Base-by-base conservation (phyloP, 106 monocot genomes). In the Dioscorea dumetorum region DNA sequence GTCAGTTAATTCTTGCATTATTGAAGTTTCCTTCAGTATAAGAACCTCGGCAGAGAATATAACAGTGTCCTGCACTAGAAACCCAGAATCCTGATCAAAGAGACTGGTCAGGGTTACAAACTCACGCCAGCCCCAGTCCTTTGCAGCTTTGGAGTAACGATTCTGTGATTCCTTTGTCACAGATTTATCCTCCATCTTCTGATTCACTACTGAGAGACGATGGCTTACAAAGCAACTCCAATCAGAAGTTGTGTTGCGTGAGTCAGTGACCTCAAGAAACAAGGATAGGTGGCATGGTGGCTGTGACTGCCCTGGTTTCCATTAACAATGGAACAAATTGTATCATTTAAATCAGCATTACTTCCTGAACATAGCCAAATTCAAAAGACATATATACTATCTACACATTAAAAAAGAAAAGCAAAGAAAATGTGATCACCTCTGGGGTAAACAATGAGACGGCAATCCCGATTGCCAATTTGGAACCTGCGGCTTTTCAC, bases 51-150 rank as follows among this genome's bases (percentile, higher is more conserved):
- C 91, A 21, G 86, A 84, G 49, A 97, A 97, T 8, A 88, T 76
- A 41, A 91, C 95, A 24, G 91, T 97, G 64, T 97, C 95, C 60
- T 91, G 88, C 34, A 97, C 84, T 61, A 97, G 81, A 78, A 88
- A 97, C 1, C 95, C 95, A 54, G 86, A 81, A 62, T 91, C 95
- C 76, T 89, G 95, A 73, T 91, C 95, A 73, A 97, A 97, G 48
- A 97, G 95, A 53, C 85, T 88, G 12, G 95, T 97, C 33, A 97
- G 68, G 33, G 91, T 97, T 57, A 97, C 82, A 82, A 97, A 97
- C 64, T 97, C 95, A 41, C 95, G 88, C 95, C 95, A 97, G 58
- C 95, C 95, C 95, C 95, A 97, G 72, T 97, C 95, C 65, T 97
- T 97, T 57, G 95, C 95, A 68, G 86, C 79, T 57, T 97, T 97